Evolutionary conservation across 2,329 filamentous ascomycete species (phyloP).

Genomic region (Graphilbum sp.): DNA sequence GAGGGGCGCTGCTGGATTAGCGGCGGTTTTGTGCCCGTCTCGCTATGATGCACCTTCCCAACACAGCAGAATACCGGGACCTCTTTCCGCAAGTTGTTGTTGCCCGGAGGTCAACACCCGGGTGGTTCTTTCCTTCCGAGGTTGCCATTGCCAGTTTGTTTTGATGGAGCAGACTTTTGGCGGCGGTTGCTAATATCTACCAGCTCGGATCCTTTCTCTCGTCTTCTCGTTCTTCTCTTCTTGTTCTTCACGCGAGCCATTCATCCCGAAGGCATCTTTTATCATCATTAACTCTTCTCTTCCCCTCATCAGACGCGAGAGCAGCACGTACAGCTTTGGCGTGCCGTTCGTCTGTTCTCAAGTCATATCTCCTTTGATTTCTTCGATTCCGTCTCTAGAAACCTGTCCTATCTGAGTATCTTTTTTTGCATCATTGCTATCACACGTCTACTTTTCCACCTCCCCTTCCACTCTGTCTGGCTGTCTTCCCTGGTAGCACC

Average conservation of each 20-base stretch:
- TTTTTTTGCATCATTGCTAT: neutral
- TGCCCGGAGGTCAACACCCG: too few species aligned
- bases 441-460: neutral
- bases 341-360: neutral
- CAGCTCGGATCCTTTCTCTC: neutral
- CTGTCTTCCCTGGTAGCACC: neutral
- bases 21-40: too few species aligned
- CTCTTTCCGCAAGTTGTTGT: too few species aligned
- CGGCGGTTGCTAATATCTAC: too few species aligned
- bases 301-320: neutral
- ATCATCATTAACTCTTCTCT: conserved; percentile 4
- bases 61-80: neutral
- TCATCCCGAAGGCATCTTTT: conserved; percentile 1
- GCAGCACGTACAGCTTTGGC: neutral
- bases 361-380: neutral
- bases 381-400: neutral
- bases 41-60: neutral
- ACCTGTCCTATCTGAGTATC: neutral
- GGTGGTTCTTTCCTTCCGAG: neutral
- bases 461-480: neutral
- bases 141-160: neutral
- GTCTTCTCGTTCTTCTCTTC: neutral
- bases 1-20: too few species aligned
- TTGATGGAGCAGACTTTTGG: neutral
- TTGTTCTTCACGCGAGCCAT: neutral